Evolutionary conservation across 2,329 filamentous ascomycete genomes (phyloP), one percentile per base, ranked within the genome.

Genomic region (Colletotrichum scovillei): DNA sequence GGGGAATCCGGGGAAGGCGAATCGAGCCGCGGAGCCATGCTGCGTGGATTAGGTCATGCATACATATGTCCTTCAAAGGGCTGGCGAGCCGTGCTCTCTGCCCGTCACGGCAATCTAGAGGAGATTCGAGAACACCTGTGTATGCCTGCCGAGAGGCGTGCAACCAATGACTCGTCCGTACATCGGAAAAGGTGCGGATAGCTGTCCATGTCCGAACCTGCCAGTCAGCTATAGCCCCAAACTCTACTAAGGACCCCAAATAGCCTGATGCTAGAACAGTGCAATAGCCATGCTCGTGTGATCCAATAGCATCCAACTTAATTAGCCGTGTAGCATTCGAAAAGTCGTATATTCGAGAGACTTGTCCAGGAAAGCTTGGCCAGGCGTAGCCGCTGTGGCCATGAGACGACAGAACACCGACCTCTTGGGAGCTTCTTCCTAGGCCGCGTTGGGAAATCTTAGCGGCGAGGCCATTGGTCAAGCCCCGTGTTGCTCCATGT

Each of bases 121-220:
- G 56, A 55, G 35, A 7, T 71, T 73, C 35, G 42, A 73, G 22
- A 73, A 70, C 24, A 9, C 38, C 46, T 66, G 30, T 7, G 7
- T 65, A 19, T 66, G 35, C 16, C 30, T 71, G 22, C 35, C 24
- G 22, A 57, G 35, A 22, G 55, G 19, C 14, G n/a, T 38, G 19
- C 12, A 9, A 22, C 24, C 46, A 58, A 73, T 73, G 71, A 66
- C 67, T 73, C 60, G 60, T 66, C 56, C 26, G 26, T 26, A 52
- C 38, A 32, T 62, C 42, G 42, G 60, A 59, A 69, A 19, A 60
- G 16, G n/a, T 69, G 60, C 14, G 32, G 55, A 19, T 56, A 26
- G 57, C 19, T 55, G 62, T 52, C 49, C 46, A 42, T 52, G 35
- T 55, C 38, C 62, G 62, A 46, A 35, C 46, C 70, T 60, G 28